Evolutionary conservation across 805 yeast species (phyloP).

Genomic region (Lipomyces orientalis): DNA sequence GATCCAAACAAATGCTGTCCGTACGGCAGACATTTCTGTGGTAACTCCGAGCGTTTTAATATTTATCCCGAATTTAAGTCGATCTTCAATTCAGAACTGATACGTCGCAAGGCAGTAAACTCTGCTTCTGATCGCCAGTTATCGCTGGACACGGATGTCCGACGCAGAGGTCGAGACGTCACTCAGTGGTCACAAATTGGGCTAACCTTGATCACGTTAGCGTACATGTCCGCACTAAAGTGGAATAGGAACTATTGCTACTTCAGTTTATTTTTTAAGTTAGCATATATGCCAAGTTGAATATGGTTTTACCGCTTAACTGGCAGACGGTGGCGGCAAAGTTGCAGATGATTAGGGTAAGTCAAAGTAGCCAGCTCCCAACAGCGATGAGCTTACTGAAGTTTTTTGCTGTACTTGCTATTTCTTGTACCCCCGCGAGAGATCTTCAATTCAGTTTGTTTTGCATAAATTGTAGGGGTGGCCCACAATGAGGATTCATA

Average conservation of each 20-base stretch:
- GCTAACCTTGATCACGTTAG: neutral
- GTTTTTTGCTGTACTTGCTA: neutral
- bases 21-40: constrained; percentile 31
- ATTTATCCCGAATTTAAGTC: neutral
- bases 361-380: neutral
- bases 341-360: neutral
- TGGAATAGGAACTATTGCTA: neutral
- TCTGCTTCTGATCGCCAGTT: neutral
- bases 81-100: too few species aligned
- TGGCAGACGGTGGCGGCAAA: neutral
- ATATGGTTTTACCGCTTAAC: neutral
- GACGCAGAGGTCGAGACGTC: neutral
- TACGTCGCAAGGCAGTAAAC: too few species aligned
- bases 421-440: neutral
- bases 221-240: too few species aligned
- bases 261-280: neutral
- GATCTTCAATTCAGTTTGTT: neutral
- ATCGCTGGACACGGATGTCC: neutral
- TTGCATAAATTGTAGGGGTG: neutral
- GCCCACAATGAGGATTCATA: constrained; percentile 73
- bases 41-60: neutral
- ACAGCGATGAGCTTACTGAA: neutral
- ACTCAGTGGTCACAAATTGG: neutral
- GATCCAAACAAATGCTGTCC: constrained; percentile 38
- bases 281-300: neutral